A percentile compares a stretch with the other conserved stretches of the same genome.
phyloP scores from a whole-genome alignment of 169 alveolate genomes.

The Plasmodium gaboni region DNA sequence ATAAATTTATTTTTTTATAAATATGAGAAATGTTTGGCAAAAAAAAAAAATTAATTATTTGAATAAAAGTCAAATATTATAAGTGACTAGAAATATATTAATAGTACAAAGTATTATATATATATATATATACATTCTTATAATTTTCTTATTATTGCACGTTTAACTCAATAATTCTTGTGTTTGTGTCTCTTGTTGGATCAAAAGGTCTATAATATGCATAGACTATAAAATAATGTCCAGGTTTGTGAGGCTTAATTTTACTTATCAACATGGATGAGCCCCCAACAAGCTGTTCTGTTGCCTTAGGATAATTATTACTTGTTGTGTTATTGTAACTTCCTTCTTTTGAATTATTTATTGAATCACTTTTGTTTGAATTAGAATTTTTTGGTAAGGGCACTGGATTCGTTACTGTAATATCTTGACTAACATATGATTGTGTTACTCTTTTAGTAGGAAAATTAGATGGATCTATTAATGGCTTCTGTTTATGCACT shows the following conservation, averaged over 20 bases:
- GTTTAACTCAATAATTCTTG: constrained; percentile 26
- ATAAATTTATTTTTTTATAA: too few relatives aligned
- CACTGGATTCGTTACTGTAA: constrained; percentile 53
- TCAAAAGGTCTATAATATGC: constrained; percentile 63
- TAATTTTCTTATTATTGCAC: constrained; percentile 23
- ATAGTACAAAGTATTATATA: background rate
- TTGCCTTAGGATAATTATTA: background rate
- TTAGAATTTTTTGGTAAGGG: background rate
- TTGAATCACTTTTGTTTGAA: background rate
- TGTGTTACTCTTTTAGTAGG: constrained; percentile 43
- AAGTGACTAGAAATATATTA: background rate
- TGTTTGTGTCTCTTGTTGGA: constrained; percentile 24
- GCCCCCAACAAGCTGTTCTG: constrained; percentile 21
- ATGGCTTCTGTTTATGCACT: constrained; percentile 14
- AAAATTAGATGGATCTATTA: constrained; percentile 18
- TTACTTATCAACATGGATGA: constrained; percentile 13
- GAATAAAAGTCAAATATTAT: background rate
- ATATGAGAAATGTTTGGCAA: too few relatives aligned
- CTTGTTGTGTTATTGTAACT: background rate
- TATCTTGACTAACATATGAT: constrained; percentile 20
- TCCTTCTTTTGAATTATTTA: background rate
- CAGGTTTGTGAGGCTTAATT: constrained; percentile 22
- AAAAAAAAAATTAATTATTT: too few relatives aligned
- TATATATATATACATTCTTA: too few relatives aligned
- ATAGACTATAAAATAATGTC: constrained; percentile 30